Conservation (phyloP, 805 yeast species). For the Schwanniomyces occidentalis region DNA sequence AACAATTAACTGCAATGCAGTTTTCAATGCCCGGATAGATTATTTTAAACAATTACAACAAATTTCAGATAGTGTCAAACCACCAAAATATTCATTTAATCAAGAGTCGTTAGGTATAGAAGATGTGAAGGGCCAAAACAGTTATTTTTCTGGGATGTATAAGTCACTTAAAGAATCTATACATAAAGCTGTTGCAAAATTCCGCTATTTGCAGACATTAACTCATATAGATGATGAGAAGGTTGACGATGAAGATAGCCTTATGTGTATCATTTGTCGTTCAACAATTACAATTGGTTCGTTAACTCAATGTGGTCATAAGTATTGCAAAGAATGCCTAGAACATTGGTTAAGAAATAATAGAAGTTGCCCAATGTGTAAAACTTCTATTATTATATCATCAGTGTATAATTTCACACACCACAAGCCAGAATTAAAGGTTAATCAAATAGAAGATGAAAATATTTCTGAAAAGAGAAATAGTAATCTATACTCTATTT, state of each 20-base stretch:
- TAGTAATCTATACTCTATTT: constrained; percentile 36
- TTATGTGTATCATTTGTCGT: constrained; percentile 77
- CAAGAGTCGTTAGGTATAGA: constrained; percentile 16
- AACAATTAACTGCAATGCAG: constrained; percentile 53
- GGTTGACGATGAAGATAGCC: constrained; percentile 33
- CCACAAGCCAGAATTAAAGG: constrained; percentile 51
- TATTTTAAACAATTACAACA: constrained; percentile 85
- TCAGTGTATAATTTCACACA: constrained; percentile 73
- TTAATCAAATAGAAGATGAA: constrained; percentile 39
- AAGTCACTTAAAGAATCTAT: constrained; percentile 9
- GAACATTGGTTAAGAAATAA: constrained; percentile 66
- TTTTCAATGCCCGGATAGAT: constrained; percentile 77
- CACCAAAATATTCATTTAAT: constrained; percentile 18
- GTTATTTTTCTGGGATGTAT: not conserved
- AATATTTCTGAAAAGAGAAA: constrained; percentile 1
- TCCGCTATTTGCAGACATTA: constrained; percentile 33
- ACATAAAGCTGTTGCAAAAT: constrained; percentile 35
- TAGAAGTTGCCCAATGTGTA: constrained; percentile 80
- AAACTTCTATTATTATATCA: constrained; percentile 43
- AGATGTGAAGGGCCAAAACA: not conserved
- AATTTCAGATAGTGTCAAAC: constrained; percentile 77
- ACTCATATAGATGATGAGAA: constrained; percentile 10
- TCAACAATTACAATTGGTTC: constrained; percentile 71
- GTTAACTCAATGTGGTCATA: constrained; percentile 88
- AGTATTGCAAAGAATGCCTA: constrained; percentile 81